phyloP scores from a whole-genome alignment of 805 yeast species.

The Yamadazyma insecticola region DNA sequence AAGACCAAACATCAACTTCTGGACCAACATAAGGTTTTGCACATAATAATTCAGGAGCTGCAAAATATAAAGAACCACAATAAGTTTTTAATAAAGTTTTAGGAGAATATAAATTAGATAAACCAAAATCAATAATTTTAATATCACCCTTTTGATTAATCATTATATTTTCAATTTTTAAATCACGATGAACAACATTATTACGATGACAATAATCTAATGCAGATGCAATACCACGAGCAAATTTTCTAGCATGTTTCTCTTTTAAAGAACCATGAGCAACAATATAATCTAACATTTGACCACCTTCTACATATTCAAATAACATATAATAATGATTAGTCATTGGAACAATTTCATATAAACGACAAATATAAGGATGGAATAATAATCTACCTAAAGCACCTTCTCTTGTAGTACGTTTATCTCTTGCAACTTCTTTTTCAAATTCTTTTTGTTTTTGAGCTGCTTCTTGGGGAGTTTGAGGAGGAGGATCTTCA shows the following conservation, averaged over 20 bases:
- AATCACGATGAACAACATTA: conserved; percentile 93
- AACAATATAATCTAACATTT: conserved; percentile 93
- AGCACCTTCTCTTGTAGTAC: conserved; percentile 95
- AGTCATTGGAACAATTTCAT: conserved; percentile 94
- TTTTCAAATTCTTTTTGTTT: conserved; percentile 70
- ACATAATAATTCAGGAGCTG: conserved; percentile 93
- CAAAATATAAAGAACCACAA: conserved; percentile 96
- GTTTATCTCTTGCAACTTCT: conserved; percentile 83
- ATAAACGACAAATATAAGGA: conserved; percentile 85
- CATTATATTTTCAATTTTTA: conserved; percentile 94
- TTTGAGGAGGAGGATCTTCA: conserved; percentile 61
- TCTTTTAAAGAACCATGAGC: conserved; percentile 94
- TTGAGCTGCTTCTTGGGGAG: conserved; percentile 52
- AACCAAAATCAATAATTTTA: conserved; percentile 93
- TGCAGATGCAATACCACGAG: conserved; percentile 92
- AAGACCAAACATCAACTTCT: conserved; percentile 97
- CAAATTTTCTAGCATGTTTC: conserved; percentile 89
- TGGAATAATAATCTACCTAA: conserved; percentile 86
- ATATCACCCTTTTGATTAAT: conserved; percentile 91
- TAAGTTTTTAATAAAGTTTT: conserved; percentile 77
- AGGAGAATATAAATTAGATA: conserved; percentile 79
- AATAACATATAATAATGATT: conserved; percentile 95
- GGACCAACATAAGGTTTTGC: conserved; percentile 95
- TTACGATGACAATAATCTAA: conserved; percentile 90
- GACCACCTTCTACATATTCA: conserved; percentile 97